Percentiles rank a stretch among this genome's conserved stretches.
phyloP scores from a whole-genome alignment of 192 early-diverging fungal species.

The Coemansia sp. region DNA sequence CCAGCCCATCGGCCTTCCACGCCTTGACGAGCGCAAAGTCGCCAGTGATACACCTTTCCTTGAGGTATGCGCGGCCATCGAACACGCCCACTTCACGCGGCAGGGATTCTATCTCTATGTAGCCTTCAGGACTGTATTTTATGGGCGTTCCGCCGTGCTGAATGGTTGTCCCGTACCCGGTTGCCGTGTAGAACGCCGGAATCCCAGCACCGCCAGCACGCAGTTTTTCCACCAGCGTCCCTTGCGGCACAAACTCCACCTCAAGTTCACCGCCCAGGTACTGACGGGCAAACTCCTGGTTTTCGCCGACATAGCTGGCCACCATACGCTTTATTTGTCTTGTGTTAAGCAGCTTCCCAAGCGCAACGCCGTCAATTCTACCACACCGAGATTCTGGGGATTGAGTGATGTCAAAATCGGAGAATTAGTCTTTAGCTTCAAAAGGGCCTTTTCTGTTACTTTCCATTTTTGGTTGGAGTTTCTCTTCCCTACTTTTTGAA shows the following conservation, averaged over 20 bases:
- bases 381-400: not conserved
- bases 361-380: slow-evolving; percentile 63
- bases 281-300: slow-evolving; percentile 73
- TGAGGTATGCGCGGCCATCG: slow-evolving; percentile 61
- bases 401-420: not conserved
- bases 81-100: slow-evolving; percentile 64
- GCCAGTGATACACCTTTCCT: slow-evolving; percentile 70
- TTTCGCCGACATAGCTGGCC: slow-evolving; percentile 71
- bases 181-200: slow-evolving; percentile 67
- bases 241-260: slow-evolving; percentile 71
- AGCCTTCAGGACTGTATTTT: slow-evolving; percentile 61
- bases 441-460: not conserved
- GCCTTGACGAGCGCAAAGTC: slow-evolving; percentile 76
- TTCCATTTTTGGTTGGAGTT: not conserved
- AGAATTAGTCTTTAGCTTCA: not conserved
- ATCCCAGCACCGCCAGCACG: slow-evolving; percentile 74
- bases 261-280: slow-evolving; percentile 74
- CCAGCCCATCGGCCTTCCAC: slow-evolving; percentile 72
- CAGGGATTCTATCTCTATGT: slow-evolving; percentile 54
- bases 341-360: slow-evolving; percentile 63
- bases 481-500: no score
- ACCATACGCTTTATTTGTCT: slow-evolving; percentile 75
- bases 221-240: slow-evolving; percentile 72
- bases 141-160: slow-evolving; percentile 70
- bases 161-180: slow-evolving; percentile 66